Evolutionary conservation across 73 alveolate species (phyloP).

Genomic region (Paramecium sexaurelia): DNA sequence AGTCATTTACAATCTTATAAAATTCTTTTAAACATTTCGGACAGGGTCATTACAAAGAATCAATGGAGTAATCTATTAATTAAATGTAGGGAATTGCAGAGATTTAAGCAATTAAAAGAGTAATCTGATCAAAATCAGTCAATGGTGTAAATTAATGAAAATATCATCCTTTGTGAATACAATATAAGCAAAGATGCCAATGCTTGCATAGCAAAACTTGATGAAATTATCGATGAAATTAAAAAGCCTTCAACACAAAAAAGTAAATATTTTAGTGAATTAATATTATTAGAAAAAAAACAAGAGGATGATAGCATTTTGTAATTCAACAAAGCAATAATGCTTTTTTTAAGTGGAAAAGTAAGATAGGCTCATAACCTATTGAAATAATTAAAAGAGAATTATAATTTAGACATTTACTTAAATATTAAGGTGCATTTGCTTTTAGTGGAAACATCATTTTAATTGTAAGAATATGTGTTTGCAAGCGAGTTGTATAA

Average conservation of each 20-base stretch:
- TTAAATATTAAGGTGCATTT: conserved; percentile 1
- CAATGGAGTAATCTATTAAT: conserved; percentile 28
- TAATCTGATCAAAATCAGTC: conserved; percentile 44
- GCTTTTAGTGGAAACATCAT: background rate
- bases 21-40: conserved; percentile 21
- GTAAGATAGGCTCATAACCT: background rate
- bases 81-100: conserved; percentile 31
- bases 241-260: background rate
- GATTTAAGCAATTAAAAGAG: conserved; percentile 32
- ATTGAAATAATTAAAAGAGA: background rate
- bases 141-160: conserved; percentile 29
- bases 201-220: conserved; percentile 4
- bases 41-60: conserved; percentile 23
- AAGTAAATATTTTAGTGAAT: background rate
- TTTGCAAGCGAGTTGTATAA: conserved; percentile 3
- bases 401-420: background rate
- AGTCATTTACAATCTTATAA: background rate
- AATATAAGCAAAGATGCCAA: background rate
- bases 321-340: background rate
- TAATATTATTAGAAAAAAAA: background rate
- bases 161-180: conserved; percentile 37
- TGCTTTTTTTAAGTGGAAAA: background rate
- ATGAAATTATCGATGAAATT: conserved; percentile 44
- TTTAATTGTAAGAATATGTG: conserved; percentile 2
- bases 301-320: conserved; percentile 43